phyloP scores from a whole-genome alignment of 2,329 filamentous ascomycete genomes.

The Penicillium sp. region DNA sequence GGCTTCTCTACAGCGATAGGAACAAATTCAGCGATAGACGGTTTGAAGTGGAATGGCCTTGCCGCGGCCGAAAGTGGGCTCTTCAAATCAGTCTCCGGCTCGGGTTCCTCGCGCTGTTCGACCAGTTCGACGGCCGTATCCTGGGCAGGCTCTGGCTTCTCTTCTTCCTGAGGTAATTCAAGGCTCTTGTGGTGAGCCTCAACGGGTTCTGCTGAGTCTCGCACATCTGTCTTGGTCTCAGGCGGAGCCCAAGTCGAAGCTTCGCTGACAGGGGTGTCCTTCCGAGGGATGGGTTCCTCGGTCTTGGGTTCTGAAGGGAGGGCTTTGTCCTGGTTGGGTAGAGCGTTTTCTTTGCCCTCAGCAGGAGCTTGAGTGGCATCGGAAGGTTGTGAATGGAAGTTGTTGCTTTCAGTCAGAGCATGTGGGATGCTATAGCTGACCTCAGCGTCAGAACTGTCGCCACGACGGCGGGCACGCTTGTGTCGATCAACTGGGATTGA shows the following conservation, averaged over 20 bases:
- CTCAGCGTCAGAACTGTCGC: conserved; percentile 72
- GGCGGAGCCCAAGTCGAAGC: conserved; percentile 63
- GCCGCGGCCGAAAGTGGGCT: conserved; percentile 72
- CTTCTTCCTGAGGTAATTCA: conserved; percentile 22
- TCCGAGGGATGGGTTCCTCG: conserved; percentile 33
- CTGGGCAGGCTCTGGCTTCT: conserved; percentile 20
- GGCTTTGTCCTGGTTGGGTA: conserved; percentile 46
- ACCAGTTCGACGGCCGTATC: not conserved
- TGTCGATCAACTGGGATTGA: conserved; percentile 69
- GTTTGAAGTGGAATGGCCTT: conserved; percentile 66
- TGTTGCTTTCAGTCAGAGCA: conserved; percentile 39
- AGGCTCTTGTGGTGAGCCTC: conserved; percentile 18
- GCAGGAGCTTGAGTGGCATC: conserved; percentile 33
- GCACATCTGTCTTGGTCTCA: conserved; percentile 59
- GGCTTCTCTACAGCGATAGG: conserved; percentile 24
- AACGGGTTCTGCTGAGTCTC: conserved; percentile 51
- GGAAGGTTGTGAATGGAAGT: conserved; percentile 33
- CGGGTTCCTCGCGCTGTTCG: conserved; percentile 23
- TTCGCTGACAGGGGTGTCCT: conserved; percentile 40
- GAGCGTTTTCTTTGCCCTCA: conserved; percentile 43
- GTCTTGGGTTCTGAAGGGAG: conserved; percentile 39
- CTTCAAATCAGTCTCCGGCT: conserved; percentile 32
- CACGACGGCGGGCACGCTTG: conserved; percentile 73
- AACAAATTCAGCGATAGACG: conserved; percentile 37
- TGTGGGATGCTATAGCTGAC: conserved; percentile 70